Evolutionary conservation across 2,329 filamentous ascomycete genomes (phyloP), one percentile per base, ranked within the genome.

Genomic region (Aspergillus jensenii): DNA sequence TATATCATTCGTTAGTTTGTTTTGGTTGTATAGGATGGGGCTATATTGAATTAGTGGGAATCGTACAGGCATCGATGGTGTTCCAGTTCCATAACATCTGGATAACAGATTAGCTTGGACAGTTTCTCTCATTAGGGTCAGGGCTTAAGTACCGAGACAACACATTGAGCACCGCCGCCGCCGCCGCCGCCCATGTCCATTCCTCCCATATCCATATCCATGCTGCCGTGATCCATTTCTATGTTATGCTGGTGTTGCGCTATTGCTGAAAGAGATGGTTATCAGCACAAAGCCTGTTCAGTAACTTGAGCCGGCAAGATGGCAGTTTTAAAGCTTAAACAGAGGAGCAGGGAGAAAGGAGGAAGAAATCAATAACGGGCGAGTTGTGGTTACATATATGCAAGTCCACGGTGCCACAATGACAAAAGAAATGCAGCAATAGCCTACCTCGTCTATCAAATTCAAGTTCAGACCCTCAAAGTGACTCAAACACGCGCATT

Each of bases 151-250:
- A 71, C 68, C 8, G 69, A 71, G 37, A 71, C 64, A 58, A 70
- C 60, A 53, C 68, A 71, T 45, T 52, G n/a, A 23, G 50, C 37
- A n/a, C n/a, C n/a, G 31, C 44, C 54, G 53, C 55, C 33, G 35
- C 11, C 67, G 71, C 79, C 91, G 19, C 87, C 76, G 70, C 89
- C 86, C 69, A 90, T 78, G 3, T 87, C 54, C 21, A 63, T 61
- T 27, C 88, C 72, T 89, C 58, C 53, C 66, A 67, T 68, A 44
- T 64, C 59, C 64, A 67, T 66, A 46, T 57, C 27, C 44, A 57
- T 58, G 40, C 25, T 39, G 35, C 43, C 43, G 21, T 47, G 27
- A 35, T 53, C 50, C 50, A 53, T 48, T 45, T 15, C 8, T 37
- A 31, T 35, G 50, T 37, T 21, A 21, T 37, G 12, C 6, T 27